phyloP scores from a whole-genome alignment of 2,329 filamentous ascomycete species.

The Chaetomiaceae sp. region DNA sequence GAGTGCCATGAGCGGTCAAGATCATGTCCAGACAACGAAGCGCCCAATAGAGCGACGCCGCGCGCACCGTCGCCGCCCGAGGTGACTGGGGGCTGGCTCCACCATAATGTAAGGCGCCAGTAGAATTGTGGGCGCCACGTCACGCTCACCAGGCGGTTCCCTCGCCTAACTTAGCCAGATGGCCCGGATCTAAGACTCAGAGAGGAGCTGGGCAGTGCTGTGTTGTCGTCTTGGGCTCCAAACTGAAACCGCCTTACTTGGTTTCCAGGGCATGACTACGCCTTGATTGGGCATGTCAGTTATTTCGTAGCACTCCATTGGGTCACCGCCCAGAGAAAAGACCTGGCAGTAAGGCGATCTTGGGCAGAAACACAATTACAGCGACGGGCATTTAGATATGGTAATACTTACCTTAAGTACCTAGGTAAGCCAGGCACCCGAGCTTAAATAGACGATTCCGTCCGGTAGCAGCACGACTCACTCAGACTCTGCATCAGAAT shows the following conservation, averaged over 20 bases:
- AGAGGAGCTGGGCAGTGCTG: not conserved
- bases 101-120: constrained; percentile 10
- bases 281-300: constrained; percentile 6
- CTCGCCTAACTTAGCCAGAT: no score
- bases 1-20: constrained; percentile 10
- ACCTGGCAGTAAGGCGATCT: not conserved
- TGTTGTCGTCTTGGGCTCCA: constrained; percentile 20
- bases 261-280: constrained; percentile 3
- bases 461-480: no score
- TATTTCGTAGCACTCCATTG: constrained; percentile 13
- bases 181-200: no score
- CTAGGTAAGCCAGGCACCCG: no score
- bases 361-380: constrained; percentile 13
- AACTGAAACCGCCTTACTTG: no score
- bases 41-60: constrained; percentile 10
- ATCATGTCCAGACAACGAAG: not conserved
- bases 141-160: constrained; percentile 5
- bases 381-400: no score
- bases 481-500: no score
- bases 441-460: not conserved
- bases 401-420: no score
- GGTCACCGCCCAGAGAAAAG: not conserved
- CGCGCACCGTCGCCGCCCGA: constrained; percentile 7
- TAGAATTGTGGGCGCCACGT: constrained; percentile 17
- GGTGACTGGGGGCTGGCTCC: constrained; percentile 3